A percentile compares a stretch with the other conserved stretches of the same genome.
These are phyloP conservation scores for Silene coronaria DNA, from an alignment of 179 eudicot genomes.

Conservation along the genomic window DNA sequence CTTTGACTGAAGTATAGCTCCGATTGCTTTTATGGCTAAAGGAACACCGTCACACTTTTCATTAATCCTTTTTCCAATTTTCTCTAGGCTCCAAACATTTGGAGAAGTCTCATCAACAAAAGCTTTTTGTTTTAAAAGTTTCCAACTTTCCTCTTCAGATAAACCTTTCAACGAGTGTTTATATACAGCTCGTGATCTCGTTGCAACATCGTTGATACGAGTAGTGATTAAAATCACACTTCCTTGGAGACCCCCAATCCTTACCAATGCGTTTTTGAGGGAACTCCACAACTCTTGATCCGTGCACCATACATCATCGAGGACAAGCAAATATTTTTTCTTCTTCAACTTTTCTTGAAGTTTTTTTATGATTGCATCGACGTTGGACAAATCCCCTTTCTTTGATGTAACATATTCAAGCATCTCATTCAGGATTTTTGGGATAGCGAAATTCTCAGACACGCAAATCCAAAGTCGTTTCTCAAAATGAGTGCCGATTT, in stretches of 20 bases:
- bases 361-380: conserved; percentile 12
- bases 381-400: conserved; percentile 10
- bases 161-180: conserved; percentile 7
- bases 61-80: conserved; percentile 17
- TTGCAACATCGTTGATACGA: conserved; percentile 21
- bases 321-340: conserved; percentile 25
- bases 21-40: conserved; percentile 21
- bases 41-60: conserved; percentile 26
- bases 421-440: conserved; percentile 24
- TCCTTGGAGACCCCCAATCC: conserved; percentile 15
- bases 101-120: not conserved
- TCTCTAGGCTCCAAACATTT: conserved; percentile 5
- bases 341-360: conserved; percentile 13
- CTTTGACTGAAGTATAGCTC: conserved; percentile 9
- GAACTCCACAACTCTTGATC: conserved; percentile 15
- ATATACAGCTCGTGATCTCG: not conserved
- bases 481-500: not conserved
- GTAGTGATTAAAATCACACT: conserved; percentile 24
- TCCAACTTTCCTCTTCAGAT: conserved; percentile 15
- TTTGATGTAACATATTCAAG: conserved; percentile 11
- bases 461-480: conserved; percentile 20
- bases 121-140: conserved; percentile 5
- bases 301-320: conserved; percentile 33
- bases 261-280: conserved; percentile 6
- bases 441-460: conserved; percentile 13